These are phyloP conservation scores for Cryphonectria carpinicola DNA, from an alignment of 2,329 filamentous ascomycete genomes.

Conservation along the genomic window DNA sequence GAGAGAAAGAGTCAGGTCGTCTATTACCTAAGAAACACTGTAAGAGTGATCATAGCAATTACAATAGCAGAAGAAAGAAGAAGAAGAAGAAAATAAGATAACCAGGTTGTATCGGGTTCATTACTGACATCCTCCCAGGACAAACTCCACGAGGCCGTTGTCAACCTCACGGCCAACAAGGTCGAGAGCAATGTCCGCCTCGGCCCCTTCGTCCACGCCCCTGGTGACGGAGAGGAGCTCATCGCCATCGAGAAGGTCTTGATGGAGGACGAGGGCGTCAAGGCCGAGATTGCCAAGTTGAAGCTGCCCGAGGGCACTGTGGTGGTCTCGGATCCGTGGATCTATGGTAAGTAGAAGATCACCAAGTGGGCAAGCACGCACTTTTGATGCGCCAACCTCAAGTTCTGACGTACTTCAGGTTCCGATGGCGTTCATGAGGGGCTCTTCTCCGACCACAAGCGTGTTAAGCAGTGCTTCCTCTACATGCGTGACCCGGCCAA, in stretches of 20 bases:
- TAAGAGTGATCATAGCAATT: conserved; percentile 38
- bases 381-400: background rate
- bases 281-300: conserved; percentile 64
- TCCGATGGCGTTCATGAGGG: conserved; percentile 55
- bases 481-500: conserved; percentile 68
- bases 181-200: conserved; percentile 63
- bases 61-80: background rate
- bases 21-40: conserved; percentile 64
- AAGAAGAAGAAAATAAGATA: too few relatives aligned
- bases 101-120: background rate
- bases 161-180: conserved; percentile 52
- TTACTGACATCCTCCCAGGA: conserved; percentile 44
- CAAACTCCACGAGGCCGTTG: conserved; percentile 64
- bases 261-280: conserved; percentile 58
- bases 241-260: conserved; percentile 59
- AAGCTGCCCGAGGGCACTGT: conserved; percentile 62
- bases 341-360: conserved; percentile 52
- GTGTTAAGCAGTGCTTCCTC: conserved; percentile 66
- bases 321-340: conserved; percentile 66
- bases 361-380: background rate
- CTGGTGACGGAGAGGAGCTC: conserved; percentile 64
- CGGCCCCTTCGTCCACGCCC: conserved; percentile 61
- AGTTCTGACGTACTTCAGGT: conserved; percentile 38
- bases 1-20: conserved; percentile 57
- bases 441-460: conserved; percentile 46